Evolutionary conservation across 2,329 filamentous ascomycete genomes (phyloP).

Genomic region (Penicillium glabrum): DNA sequence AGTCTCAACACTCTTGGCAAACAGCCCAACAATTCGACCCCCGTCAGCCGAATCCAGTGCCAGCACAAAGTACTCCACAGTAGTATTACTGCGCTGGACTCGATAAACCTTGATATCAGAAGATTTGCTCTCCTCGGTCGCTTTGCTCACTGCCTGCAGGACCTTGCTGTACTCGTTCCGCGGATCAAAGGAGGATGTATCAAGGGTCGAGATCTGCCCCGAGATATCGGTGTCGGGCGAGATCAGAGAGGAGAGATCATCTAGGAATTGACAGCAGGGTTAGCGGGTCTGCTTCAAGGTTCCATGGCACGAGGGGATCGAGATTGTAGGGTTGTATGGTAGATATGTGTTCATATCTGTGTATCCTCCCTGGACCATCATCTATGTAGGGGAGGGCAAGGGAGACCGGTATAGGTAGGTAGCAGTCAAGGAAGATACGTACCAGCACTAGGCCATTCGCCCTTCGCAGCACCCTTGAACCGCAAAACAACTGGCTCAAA

Average conservation of each 20-base stretch:
- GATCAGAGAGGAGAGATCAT: slow-evolving; percentile 69
- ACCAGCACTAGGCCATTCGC: slow-evolving; percentile 37
- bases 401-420: neutral
- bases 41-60: slow-evolving; percentile 59
- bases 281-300: slow-evolving; percentile 4
- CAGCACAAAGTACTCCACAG: slow-evolving; percentile 79
- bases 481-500: slow-evolving; percentile 74
- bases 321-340: slow-evolving; percentile 1
- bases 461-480: slow-evolving; percentile 45
- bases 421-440: slow-evolving; percentile 10
- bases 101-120: slow-evolving; percentile 73
- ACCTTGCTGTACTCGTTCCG: slow-evolving; percentile 62
- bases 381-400: neutral
- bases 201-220: slow-evolving; percentile 59
- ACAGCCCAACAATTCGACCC: slow-evolving; percentile 68
- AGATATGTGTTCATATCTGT: neutral
- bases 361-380: neutral
- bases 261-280: slow-evolving; percentile 42
- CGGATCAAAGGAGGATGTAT: slow-evolving; percentile 71
- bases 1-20: slow-evolving; percentile 75
- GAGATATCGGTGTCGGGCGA: slow-evolving; percentile 30
- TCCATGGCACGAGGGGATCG: neutral
- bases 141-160: slow-evolving; percentile 55
- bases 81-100: slow-evolving; percentile 61
- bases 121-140: slow-evolving; percentile 37